phyloP scores from a whole-genome alignment of 331 rosid genomes.

The Pyrus hybrid region DNA sequence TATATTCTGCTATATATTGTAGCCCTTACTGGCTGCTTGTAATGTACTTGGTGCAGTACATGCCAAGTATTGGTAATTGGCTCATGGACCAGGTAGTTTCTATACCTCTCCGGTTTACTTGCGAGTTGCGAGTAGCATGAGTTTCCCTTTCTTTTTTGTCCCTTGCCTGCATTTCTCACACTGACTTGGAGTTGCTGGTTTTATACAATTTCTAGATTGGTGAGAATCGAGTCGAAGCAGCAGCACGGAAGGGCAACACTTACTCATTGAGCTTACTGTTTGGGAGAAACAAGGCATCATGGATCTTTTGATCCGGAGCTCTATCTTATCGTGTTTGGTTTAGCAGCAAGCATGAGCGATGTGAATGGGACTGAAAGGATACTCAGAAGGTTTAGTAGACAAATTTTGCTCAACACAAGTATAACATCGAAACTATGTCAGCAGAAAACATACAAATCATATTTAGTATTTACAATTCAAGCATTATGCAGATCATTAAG shows the following conservation, averaged over 20 bases:
- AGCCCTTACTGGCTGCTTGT: slow-evolving; percentile 94
- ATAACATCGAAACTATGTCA: not conserved
- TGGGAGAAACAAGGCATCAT: slow-evolving; percentile 59
- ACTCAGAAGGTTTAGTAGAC: not conserved
- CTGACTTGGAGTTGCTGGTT: not conserved
- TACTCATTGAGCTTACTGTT: slow-evolving; percentile 72
- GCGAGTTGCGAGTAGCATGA: not conserved
- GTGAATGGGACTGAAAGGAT: not conserved
- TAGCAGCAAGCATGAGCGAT: not conserved
- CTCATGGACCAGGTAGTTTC: slow-evolving; percentile 81
- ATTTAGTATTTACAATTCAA: not conserved
- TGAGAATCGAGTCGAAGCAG: slow-evolving; percentile 70
- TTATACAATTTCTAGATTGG: slow-evolving; percentile 50
- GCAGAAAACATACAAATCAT: too few relatives aligned
- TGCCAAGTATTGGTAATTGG: slow-evolving; percentile 92
- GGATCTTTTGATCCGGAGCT: not conserved
- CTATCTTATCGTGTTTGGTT: too few relatives aligned
- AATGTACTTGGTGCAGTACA: slow-evolving; percentile 91
- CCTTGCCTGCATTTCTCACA: not conserved
- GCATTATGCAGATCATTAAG: not conserved
- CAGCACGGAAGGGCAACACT: slow-evolving; percentile 62
- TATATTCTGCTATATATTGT: too few relatives aligned
- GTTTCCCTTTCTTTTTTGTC: not conserved
- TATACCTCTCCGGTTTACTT: not conserved
- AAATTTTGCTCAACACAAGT: too few relatives aligned